These are phyloP conservation scores for Pontederia crassipes DNA, from an alignment of 176 grass and related monocot genomes.

Conservation along the genomic window DNA sequence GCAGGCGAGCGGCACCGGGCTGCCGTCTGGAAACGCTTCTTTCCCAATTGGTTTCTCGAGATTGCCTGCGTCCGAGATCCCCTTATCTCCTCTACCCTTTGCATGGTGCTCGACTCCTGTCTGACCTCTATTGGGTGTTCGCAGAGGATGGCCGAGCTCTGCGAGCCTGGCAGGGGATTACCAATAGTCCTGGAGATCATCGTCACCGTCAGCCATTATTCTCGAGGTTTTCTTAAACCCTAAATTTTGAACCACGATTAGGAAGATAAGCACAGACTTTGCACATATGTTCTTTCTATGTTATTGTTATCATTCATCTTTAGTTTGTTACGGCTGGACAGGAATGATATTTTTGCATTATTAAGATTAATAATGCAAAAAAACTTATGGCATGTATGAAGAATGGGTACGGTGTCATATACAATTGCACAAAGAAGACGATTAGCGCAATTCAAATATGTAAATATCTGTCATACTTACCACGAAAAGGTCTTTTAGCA, in stretches of 20 bases:
- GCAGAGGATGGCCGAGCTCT: constrained; percentile 47
- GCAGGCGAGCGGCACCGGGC: constrained; percentile 48
- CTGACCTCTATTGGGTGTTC: constrained; percentile 44
- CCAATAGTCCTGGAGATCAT: constrained; percentile 42
- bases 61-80: constrained; percentile 36
- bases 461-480: too few species aligned
- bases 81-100: constrained; percentile 53
- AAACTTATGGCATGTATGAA: too few species aligned
- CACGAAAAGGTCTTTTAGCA: too few species aligned
- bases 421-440: too few species aligned
- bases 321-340: background rate
- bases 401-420: too few species aligned
- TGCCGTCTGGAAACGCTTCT: constrained; percentile 65
- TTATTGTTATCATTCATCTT: constrained; percentile 19
- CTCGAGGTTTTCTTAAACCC: background rate
- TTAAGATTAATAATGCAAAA: too few species aligned
- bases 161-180: constrained; percentile 28
- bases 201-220: constrained; percentile 26
- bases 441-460: too few species aligned
- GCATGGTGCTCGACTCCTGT: constrained; percentile 89
- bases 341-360: too few species aligned
- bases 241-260: background rate
- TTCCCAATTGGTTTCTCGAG: constrained; percentile 32
- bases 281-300: background rate
- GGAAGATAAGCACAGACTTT: background rate